phyloP scores from a whole-genome alignment of 2,329 filamentous ascomycete species.

The Pyrenochaeta sp. region DNA sequence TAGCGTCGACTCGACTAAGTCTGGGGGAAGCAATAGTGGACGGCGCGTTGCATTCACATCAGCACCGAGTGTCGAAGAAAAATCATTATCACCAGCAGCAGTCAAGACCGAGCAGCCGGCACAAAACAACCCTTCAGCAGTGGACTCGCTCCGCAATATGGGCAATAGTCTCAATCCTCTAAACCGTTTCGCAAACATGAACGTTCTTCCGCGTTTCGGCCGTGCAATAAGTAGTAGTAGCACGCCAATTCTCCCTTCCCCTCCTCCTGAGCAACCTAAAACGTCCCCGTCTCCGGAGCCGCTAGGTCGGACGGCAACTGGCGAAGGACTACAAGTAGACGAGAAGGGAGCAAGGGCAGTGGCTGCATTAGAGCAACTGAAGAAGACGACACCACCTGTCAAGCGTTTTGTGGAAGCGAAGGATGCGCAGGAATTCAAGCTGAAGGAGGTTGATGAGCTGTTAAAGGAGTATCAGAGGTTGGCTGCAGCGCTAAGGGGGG shows the following conservation, averaged over 20 bases:
- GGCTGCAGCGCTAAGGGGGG: conserved; percentile 54
- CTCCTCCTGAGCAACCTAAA: conserved; percentile 45
- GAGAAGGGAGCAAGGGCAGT: conserved; percentile 52
- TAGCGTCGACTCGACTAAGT: conserved; percentile 77
- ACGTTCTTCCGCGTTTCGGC: conserved; percentile 78
- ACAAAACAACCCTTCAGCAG: conserved; percentile 63
- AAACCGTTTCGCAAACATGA: conserved; percentile 77
- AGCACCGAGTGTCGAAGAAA: conserved; percentile 32
- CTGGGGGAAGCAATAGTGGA: conserved; percentile 67
- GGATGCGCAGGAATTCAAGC: conserved; percentile 55
- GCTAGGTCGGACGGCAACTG: conserved; percentile 25
- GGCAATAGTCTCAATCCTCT: conserved; percentile 85
- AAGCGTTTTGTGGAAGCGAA: conserved; percentile 58
- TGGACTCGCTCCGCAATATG: conserved; percentile 83
- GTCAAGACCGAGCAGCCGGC: conserved; percentile 38
- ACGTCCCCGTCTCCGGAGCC: conserved; percentile 30
- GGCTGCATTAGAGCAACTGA: conserved; percentile 55
- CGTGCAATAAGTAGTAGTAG: conserved; percentile 56
- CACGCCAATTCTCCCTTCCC: conserved; percentile 52
- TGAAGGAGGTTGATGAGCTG: conserved; percentile 59
- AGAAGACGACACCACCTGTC: conserved; percentile 56
- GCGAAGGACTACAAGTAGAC: conserved; percentile 31
- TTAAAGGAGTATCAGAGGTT: conserved; percentile 55
- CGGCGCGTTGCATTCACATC: conserved; percentile 64
- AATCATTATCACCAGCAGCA: conserved; percentile 28